A percentile compares a stretch with the other conserved stretches of the same genome.
Conservation (phyloP, 192 early-diverging fungal genomes). For the Neocallimastix lanati region DNA sequence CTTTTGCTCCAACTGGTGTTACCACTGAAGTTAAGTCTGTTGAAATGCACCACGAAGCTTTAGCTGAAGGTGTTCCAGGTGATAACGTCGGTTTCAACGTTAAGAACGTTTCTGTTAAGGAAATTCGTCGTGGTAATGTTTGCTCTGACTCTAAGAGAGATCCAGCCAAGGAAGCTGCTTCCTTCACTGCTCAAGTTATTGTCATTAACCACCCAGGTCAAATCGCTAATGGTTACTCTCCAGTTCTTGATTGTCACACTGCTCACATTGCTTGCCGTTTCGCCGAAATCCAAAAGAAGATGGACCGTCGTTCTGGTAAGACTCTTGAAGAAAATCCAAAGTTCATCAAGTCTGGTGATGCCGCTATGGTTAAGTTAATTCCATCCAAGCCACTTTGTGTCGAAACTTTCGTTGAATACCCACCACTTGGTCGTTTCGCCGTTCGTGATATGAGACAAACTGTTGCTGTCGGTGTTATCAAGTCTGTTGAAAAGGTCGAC, state of each 20-base stretch:
- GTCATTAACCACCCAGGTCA: conserved; percentile 94
- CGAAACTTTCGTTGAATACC: conserved; percentile 80
- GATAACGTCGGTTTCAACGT: conserved; percentile 99
- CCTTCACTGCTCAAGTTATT: conserved; percentile 89
- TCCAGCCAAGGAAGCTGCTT: conserved; percentile 77
- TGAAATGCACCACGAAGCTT: conserved; percentile 94
- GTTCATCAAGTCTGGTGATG: conserved; percentile 88
- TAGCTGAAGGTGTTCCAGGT: conserved; percentile 71
- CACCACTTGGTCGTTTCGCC: conserved; percentile 89
- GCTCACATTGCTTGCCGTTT: conserved; percentile 96
- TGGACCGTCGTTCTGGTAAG: conserved; percentile 89
- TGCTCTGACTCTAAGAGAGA: conserved; percentile 94
- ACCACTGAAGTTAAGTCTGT: conserved; percentile 93
- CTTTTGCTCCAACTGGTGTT: conserved; percentile 71
- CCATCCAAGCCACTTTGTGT: conserved; percentile 94
- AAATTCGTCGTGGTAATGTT: conserved; percentile 91
- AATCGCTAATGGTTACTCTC: conserved; percentile 84
- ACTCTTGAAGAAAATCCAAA: conserved; percentile 80
- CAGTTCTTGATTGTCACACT: conserved; percentile 88
- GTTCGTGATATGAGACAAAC: conserved; percentile 96
- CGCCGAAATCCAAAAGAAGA: conserved; percentile 78
- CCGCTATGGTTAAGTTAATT: conserved; percentile 86
- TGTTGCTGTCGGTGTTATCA: conserved; percentile 93
- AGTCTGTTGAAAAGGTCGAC: conserved; percentile 70
- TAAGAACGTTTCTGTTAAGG: conserved; percentile 95